Conservation (phyloP, 345 rosid species). For the Eucalyptus camaldulensis region DNA sequence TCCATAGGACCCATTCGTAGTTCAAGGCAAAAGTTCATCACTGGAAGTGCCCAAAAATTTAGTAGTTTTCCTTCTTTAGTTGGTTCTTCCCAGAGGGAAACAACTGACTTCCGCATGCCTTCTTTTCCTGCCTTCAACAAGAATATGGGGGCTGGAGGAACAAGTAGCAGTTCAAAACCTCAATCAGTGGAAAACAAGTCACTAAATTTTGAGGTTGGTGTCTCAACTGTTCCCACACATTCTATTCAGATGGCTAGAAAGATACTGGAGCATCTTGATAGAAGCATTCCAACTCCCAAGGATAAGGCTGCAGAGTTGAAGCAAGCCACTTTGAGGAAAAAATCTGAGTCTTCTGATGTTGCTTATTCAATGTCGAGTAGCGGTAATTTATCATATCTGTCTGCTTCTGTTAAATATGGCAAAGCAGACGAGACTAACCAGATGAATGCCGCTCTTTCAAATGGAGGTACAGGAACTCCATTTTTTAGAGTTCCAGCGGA, state of each 20-base stretch:
- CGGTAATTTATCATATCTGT: slow-evolving; percentile 3
- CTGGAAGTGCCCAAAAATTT: slow-evolving; percentile 16
- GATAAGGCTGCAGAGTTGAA: slow-evolving; percentile 61
- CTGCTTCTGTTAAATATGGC: slow-evolving; percentile 7
- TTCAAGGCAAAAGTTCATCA: slow-evolving; percentile 17
- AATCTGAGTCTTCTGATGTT: slow-evolving; percentile 20
- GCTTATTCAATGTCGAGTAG: background rate
- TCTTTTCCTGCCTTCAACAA: slow-evolving; percentile 17
- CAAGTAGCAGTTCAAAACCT: slow-evolving; percentile 17
- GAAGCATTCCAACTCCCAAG: slow-evolving; percentile 55
- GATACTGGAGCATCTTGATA: slow-evolving; percentile 73
- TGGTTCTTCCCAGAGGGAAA: slow-evolving; percentile 20
- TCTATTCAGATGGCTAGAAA: slow-evolving; percentile 71
- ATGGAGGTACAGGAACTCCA: slow-evolving; percentile 18
- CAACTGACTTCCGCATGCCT: slow-evolving; percentile 5
- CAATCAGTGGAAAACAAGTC: slow-evolving; percentile 16
- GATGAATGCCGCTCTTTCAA: slow-evolving; percentile 2
- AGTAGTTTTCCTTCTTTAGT: slow-evolving; percentile 24
- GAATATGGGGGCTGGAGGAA: slow-evolving; percentile 31
- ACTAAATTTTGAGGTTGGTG: slow-evolving; percentile 22
- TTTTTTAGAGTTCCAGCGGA: slow-evolving; percentile 11
- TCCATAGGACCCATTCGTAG: slow-evolving; percentile 73
- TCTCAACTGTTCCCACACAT: slow-evolving; percentile 52
- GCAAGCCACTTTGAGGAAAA: slow-evolving; percentile 51
- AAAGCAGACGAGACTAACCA: slow-evolving; percentile 6